Evolutionary conservation across 805 yeast species (phyloP).

Genomic region (Crinitomyces ghanaensis): DNA sequence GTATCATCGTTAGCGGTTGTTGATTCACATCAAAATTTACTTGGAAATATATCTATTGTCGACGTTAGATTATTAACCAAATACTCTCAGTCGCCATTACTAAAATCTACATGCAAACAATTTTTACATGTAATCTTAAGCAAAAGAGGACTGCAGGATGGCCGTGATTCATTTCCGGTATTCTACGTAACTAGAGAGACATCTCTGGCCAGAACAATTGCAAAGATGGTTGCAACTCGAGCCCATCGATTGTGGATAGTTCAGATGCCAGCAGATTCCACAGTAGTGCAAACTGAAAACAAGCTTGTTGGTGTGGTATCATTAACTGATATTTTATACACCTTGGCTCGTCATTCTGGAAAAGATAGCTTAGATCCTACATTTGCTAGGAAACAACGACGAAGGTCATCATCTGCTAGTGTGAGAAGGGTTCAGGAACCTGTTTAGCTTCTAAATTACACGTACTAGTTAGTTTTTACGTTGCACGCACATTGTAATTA

Average conservation of each 20-base stretch:
- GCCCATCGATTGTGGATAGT: slow-evolving; percentile 58
- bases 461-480: no score
- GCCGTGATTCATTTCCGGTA: slow-evolving; percentile 93
- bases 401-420: slow-evolving; percentile 26
- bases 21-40: slow-evolving; percentile 58
- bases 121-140: slow-evolving; percentile 78
- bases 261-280: slow-evolving; percentile 16
- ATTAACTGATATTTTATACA: slow-evolving; percentile 75
- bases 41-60: slow-evolving; percentile 90
- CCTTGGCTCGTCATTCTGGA: slow-evolving; percentile 68
- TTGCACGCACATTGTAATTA: no score
- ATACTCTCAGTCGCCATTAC: slow-evolving; percentile 72
- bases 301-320: slow-evolving; percentile 85
- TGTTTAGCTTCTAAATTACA: no score
- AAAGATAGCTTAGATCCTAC: slow-evolving; percentile 61
- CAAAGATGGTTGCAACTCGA: slow-evolving; percentile 89
- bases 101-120: slow-evolving; percentile 75
- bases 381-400: slow-evolving; percentile 78
- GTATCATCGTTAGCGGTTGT: slow-evolving; percentile 90
- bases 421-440: no score
- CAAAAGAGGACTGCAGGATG: slow-evolving; percentile 83
- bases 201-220: slow-evolving; percentile 78
- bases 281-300: slow-evolving; percentile 27
- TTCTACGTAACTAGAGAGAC: slow-evolving; percentile 79
- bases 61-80: slow-evolving; percentile 84